Conservation (phyloP, 306 rosid species). For the Medicago arabica region DNA sequence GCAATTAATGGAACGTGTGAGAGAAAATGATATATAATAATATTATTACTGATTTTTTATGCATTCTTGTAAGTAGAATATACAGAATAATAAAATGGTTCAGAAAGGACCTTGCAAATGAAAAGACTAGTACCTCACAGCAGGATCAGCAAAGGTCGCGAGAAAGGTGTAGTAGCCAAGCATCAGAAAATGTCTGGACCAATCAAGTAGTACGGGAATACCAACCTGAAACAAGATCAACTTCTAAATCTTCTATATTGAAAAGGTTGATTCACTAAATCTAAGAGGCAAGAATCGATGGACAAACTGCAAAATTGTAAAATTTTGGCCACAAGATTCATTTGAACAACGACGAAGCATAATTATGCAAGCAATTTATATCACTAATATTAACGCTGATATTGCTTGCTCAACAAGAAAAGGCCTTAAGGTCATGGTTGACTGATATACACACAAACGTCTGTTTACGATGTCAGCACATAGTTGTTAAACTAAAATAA, state of each 20-base stretch:
- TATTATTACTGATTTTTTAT: constrained; percentile 1
- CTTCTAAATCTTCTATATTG: background rate
- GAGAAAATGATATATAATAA: constrained; percentile 4
- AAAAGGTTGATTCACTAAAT: constrained; percentile 9
- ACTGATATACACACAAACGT: background rate
- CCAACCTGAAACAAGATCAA: constrained; percentile 68
- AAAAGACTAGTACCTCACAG: constrained; percentile 62
- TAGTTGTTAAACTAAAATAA: background rate
- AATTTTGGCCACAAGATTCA: background rate
- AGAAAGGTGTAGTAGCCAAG: constrained; percentile 82
- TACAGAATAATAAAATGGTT: background rate
- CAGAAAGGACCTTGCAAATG: background rate
- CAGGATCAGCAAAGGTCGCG: constrained; percentile 72
- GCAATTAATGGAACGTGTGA: constrained; percentile 37
- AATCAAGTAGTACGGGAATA: constrained; percentile 80
- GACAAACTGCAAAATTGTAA: background rate
- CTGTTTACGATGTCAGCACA: background rate
- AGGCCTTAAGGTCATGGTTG: background rate
- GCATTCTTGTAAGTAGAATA: background rate
- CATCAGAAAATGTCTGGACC: constrained; percentile 84
- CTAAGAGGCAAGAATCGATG: background rate
- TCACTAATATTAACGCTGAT: background rate
- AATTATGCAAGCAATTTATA: background rate
- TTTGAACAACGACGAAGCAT: background rate
- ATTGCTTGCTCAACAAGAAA: background rate